Conservation (phyloP, 768 basidiomycete genomes). For the Tulasnella calospora region DNA sequence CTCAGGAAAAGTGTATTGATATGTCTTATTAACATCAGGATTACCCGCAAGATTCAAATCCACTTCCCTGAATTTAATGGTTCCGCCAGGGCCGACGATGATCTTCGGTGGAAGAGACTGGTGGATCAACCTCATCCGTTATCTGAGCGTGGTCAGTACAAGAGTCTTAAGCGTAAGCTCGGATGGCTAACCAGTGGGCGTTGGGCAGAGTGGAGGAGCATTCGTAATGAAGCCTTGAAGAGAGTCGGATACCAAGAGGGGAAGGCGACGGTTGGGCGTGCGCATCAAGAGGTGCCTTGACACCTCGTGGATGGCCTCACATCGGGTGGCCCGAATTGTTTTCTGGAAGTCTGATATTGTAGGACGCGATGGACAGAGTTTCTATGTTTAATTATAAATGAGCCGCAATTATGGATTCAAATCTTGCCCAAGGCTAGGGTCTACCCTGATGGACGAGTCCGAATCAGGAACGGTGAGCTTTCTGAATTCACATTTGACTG, state of each 20-base stretch:
- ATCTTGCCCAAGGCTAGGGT: too few relatives aligned
- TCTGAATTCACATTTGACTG: too few relatives aligned
- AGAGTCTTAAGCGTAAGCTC: neutral
- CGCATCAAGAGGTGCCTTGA: neutral
- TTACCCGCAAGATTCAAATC: neutral
- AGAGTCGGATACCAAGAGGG: neutral
- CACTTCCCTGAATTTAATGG: neutral
- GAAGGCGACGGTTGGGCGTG: neutral
- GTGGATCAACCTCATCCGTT: neutral
- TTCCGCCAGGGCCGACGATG: too few relatives aligned
- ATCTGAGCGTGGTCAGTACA: neutral
- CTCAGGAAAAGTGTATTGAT: too few relatives aligned
- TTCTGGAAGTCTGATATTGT: too few relatives aligned
- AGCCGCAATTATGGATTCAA: too few relatives aligned
- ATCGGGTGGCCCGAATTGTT: too few relatives aligned
- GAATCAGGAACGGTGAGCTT: too few relatives aligned
- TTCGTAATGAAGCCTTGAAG: neutral
- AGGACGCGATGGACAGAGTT: too few relatives aligned
- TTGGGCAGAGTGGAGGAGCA: neutral
- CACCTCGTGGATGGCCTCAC: neutral
- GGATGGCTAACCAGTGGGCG: neutral
- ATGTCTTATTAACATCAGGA: neutral
- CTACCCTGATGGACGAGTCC: too few relatives aligned
- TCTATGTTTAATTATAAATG: too few relatives aligned
- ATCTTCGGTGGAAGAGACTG: neutral